These are phyloP conservation scores for Datura wrightii DNA, from an alignment of 257 asterid genomes.

Conservation along the genomic window DNA sequence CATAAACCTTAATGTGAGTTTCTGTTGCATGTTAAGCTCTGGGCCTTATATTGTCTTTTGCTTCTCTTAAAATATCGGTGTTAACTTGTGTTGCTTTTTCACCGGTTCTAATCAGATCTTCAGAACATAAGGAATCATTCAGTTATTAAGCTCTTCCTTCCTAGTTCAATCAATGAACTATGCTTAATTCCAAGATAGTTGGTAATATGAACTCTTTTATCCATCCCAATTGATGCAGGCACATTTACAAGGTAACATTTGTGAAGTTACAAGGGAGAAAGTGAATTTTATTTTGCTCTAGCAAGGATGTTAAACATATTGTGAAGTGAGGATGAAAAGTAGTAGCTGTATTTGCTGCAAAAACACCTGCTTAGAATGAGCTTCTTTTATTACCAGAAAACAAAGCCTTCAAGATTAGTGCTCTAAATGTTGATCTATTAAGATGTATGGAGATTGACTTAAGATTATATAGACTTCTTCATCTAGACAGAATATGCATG, in stretches of 20 bases:
- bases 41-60: background rate
- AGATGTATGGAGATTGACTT: background rate
- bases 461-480: slow-evolving; percentile 1
- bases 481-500: background rate
- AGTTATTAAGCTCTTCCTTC: background rate
- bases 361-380: background rate
- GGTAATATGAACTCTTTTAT: slow-evolving; percentile 2
- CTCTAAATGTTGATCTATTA: background rate
- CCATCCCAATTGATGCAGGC: background rate
- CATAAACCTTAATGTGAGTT: background rate
- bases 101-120: background rate
- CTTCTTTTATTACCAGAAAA: background rate
- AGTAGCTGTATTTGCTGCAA: background rate
- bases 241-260: background rate
- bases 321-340: slow-evolving; percentile 1
- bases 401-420: background rate
- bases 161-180: background rate
- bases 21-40: background rate
- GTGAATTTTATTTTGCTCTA: background rate
- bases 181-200: background rate
- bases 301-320: background rate
- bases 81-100: background rate
- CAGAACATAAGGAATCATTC: background rate
- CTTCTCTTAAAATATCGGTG: background rate
- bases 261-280: background rate